A percentile compares a stretch with the other conserved stretches of the same genome.
phyloP scores from a whole-genome alignment of 169 alveolate genomes.

The Cryptosporidium sp. region DNA sequence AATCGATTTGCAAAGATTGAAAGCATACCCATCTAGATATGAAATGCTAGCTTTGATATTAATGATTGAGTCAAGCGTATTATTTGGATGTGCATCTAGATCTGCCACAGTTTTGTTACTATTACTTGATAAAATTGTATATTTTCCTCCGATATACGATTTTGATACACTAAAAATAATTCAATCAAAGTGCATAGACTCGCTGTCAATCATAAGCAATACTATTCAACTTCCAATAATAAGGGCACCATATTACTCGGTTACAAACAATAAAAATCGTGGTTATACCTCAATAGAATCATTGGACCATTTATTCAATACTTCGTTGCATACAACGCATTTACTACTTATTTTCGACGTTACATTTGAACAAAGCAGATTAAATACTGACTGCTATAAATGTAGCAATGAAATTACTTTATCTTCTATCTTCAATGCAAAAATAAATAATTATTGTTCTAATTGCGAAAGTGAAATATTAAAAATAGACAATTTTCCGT shows the following conservation, averaged over 20 bases:
- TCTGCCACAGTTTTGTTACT: slow-evolving; percentile 2
- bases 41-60: slow-evolving; percentile 19
- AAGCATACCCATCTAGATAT: slow-evolving; percentile 49
- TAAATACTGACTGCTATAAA: slow-evolving; percentile 5
- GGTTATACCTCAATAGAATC: slow-evolving; percentile 53
- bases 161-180: slow-evolving; percentile 44
- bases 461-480: neutral
- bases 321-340: slow-evolving; percentile 1
- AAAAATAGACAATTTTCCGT: neutral
- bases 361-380: slow-evolving; percentile 18
- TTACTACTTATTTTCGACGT: slow-evolving; percentile 35
- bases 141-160: slow-evolving; percentile 60
- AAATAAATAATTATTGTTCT: slow-evolving; percentile 23
- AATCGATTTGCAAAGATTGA: neutral
- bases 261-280: slow-evolving; percentile 15
- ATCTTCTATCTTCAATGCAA: neutral
- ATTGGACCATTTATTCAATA: slow-evolving; percentile 1
- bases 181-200: slow-evolving; percentile 60
- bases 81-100: slow-evolving; percentile 39
- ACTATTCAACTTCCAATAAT: slow-evolving; percentile 34
- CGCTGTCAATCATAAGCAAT: slow-evolving; percentile 46
- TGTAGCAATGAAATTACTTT: neutral
- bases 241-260: slow-evolving; percentile 47
- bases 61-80: slow-evolving; percentile 36
- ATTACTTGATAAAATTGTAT: slow-evolving; percentile 40